Conservation (phyloP, 371 early-diverging fungal genomes). For the Mucor ambiguus region DNA sequence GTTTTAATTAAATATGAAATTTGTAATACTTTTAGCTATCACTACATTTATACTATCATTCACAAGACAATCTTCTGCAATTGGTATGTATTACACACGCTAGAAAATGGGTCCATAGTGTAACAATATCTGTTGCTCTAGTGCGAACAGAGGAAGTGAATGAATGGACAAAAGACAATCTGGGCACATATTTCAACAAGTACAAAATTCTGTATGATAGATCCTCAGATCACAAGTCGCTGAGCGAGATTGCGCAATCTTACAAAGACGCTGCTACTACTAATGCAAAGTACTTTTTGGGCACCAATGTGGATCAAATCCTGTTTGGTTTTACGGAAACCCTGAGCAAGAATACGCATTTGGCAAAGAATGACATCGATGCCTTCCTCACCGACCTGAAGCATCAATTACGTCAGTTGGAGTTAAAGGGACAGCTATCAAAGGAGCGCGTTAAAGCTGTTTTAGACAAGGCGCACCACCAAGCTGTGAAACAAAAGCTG, state of each 20-base stretch:
- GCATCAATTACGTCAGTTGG: conserved; percentile 25
- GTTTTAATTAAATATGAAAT: neutral
- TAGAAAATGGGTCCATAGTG: neutral
- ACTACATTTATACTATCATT: conserved; percentile 3
- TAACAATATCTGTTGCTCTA: neutral
- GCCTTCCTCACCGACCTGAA: conserved; percentile 11
- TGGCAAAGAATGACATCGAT: conserved; percentile 13
- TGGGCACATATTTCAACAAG: conserved; percentile 34
- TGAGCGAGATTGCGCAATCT: conserved; percentile 14
- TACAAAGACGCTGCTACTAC: conserved; percentile 24
- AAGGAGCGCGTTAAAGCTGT: conserved; percentile 21
- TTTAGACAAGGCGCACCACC: conserved; percentile 21
- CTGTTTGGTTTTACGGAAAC: conserved; percentile 13
- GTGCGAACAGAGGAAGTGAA: conserved; percentile 24
- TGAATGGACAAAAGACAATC: conserved; percentile 39
- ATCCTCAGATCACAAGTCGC: conserved; percentile 11
- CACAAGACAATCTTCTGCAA: conserved; percentile 7
- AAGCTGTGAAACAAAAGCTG: conserved; percentile 18
- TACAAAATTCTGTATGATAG: conserved; percentile 30
- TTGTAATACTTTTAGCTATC: neutral
- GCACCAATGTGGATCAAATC: conserved; percentile 20
- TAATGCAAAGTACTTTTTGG: conserved; percentile 16
- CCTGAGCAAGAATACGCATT: conserved; percentile 7
- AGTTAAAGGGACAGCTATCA: conserved; percentile 27
- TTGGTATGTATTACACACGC: conserved; percentile 7